phyloP scores from a whole-genome alignment of 768 basidiomycete species.

The Agaricus blazei region DNA sequence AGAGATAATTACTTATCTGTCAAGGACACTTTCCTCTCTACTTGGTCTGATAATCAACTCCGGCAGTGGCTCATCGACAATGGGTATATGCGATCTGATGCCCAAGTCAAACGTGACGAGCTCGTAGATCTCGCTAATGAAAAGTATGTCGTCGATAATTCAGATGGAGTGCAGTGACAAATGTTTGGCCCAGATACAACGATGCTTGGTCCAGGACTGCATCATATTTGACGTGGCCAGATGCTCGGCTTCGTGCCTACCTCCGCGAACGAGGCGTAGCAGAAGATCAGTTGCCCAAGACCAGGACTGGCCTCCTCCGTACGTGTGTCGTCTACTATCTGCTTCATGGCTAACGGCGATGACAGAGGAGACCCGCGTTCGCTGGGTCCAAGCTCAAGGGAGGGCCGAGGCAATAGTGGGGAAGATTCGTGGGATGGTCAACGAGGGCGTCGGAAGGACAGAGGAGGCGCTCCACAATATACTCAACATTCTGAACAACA shows the following conservation, averaged over 20 bases:
- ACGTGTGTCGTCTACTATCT: slow-evolving; percentile 15
- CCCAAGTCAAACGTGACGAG: slow-evolving; percentile 68
- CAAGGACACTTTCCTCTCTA: slow-evolving; percentile 52
- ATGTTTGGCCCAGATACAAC: slow-evolving; percentile 38
- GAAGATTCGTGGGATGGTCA: slow-evolving; percentile 62
- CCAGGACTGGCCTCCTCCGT: slow-evolving; percentile 79
- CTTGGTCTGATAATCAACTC: slow-evolving; percentile 75
- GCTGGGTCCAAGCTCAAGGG: slow-evolving; percentile 65
- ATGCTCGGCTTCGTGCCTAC: slow-evolving; percentile 87
- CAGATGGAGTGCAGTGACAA: not conserved
- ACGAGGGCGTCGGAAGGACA: slow-evolving; percentile 61
- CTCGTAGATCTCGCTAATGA: slow-evolving; percentile 66
- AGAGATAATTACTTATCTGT: slow-evolving; percentile 68
- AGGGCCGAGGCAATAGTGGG: slow-evolving; percentile 52
- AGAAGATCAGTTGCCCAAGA: slow-evolving; percentile 61
- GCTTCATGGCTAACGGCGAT: not conserved
- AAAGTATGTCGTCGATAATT: slow-evolving; percentile 41
- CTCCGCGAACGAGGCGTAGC: slow-evolving; percentile 71
- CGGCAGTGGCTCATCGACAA: slow-evolving; percentile 71
- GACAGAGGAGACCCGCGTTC: slow-evolving; percentile 71
- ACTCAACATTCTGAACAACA: slow-evolving; percentile 40
- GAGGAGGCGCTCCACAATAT: slow-evolving; percentile 68
- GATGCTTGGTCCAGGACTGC: slow-evolving; percentile 39
- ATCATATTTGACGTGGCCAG: slow-evolving; percentile 85
- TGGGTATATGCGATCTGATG: slow-evolving; percentile 56